Conservation (phyloP, 2,329 filamentous ascomycete species). For the Ophiostoma sp. region DNA sequence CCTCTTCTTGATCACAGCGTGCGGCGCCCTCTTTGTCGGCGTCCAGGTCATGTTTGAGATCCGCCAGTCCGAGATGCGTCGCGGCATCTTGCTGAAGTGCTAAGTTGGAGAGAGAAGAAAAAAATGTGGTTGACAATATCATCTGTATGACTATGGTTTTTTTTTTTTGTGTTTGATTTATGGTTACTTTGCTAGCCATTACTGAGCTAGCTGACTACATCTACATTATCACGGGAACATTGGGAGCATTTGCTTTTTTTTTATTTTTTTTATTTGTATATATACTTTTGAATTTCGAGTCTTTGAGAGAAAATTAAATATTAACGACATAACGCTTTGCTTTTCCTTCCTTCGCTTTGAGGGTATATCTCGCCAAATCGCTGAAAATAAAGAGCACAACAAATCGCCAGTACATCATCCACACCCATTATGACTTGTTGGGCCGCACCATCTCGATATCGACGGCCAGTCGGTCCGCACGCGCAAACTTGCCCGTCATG, state of each 20-base stretch:
- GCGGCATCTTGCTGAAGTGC: conserved; percentile 81
- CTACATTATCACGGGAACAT: conserved; percentile 1
- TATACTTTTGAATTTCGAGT: neutral
- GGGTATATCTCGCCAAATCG: neutral
- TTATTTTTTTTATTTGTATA: neutral
- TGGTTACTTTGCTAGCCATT: neutral
- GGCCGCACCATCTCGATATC: neutral
- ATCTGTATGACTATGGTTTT: neutral
- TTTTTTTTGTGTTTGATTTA: neutral
- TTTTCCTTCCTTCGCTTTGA: neutral
- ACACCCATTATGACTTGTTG: conserved; percentile 1
- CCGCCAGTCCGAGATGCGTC: conserved; percentile 77
- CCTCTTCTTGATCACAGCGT: conserved; percentile 71
- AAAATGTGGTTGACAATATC: neutral
- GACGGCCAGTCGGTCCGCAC: neutral
- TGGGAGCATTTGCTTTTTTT: neutral
- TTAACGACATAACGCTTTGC: neutral
- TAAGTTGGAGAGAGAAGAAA: conserved; percentile 24
- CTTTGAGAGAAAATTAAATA: neutral
- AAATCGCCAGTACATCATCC: neutral
- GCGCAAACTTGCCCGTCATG: conserved; percentile 42
- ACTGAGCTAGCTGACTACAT: neutral
- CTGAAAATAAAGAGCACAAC: neutral
- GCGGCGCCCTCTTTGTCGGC: conserved; percentile 75
- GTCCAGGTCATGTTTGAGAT: conserved; percentile 97